Percentiles rank a stretch among this genome's conserved stretches.
These are phyloP conservation scores for Ustilago hordei DNA, from an alignment of 1,284 basidiomycete species.

Conservation along the genomic window DNA sequence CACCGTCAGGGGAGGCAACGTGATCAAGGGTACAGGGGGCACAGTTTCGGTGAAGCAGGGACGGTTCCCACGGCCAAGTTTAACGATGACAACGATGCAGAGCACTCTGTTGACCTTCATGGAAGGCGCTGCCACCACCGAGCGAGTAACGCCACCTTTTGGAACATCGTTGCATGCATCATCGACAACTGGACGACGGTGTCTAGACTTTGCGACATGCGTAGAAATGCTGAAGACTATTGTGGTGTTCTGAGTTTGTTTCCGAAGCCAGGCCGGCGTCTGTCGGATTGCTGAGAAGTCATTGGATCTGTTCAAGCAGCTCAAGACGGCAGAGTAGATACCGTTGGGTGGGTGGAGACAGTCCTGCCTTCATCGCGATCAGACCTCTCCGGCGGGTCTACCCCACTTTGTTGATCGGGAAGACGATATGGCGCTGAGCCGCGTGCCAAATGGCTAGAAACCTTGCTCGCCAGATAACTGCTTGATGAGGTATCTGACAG, in stretches of 20 bases:
- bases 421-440: neutral
- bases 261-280: neutral
- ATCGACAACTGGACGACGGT: neutral
- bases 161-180: conserved; percentile 1
- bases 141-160: conserved; percentile 2
- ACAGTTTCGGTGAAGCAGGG: neutral
- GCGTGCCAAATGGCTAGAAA: too few relatives aligned
- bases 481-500: neutral
- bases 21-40: neutral
- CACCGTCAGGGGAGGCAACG: neutral
- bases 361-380: neutral
- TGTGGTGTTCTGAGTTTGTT: neutral
- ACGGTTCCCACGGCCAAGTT: conserved; percentile 1
- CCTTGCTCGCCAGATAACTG: too few relatives aligned
- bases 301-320: too few relatives aligned
- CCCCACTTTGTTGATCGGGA: neutral
- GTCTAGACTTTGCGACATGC: neutral
- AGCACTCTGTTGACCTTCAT: conserved; percentile 10
- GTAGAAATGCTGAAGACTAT: neutral
- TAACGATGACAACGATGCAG: conserved; percentile 3
- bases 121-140: conserved; percentile 1
- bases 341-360: neutral
- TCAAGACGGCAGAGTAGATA: neutral
- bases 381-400: neutral
- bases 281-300: neutral